These are phyloP conservation scores for Haplosporangium sp. DNA, from an alignment of 371 early-diverging fungal species.

Conservation along the genomic window DNA sequence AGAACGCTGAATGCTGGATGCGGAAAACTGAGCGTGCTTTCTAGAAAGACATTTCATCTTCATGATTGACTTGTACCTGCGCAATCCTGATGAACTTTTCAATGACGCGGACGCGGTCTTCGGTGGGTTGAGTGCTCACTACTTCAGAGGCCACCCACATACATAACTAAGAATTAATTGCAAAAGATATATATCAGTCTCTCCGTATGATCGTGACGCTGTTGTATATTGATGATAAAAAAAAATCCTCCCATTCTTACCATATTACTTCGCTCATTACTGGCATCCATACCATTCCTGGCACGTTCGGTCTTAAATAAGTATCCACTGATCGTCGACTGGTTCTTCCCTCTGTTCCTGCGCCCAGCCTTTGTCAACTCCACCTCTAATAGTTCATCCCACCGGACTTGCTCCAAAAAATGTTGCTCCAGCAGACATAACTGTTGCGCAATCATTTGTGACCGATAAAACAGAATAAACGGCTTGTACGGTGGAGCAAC, in stretches of 20 bases:
- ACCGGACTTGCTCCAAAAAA: constrained; percentile 64
- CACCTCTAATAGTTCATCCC: constrained; percentile 69
- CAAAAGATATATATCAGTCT: background rate
- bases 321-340: constrained; percentile 35
- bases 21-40: background rate
- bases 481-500: constrained; percentile 48
- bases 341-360: constrained; percentile 13
- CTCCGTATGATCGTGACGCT: background rate
- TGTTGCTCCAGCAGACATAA: constrained; percentile 65
- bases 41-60: background rate
- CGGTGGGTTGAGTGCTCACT: constrained; percentile 63
- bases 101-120: constrained; percentile 71
- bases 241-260: constrained; percentile 10
- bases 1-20: background rate
- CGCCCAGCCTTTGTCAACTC: constrained; percentile 57
- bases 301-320: constrained; percentile 14
- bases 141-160: constrained; percentile 79
- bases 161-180: constrained; percentile 9
- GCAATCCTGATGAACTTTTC: constrained; percentile 82
- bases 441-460: constrained; percentile 69
- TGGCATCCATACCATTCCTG: constrained; percentile 41
- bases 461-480: constrained; percentile 67
- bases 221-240: background rate
- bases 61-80: constrained; percentile 53
- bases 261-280: constrained; percentile 49